Evolutionary conservation across 495 filamentous ascomycete species (phyloP).

Genomic region (Penicillium coffeae): DNA sequence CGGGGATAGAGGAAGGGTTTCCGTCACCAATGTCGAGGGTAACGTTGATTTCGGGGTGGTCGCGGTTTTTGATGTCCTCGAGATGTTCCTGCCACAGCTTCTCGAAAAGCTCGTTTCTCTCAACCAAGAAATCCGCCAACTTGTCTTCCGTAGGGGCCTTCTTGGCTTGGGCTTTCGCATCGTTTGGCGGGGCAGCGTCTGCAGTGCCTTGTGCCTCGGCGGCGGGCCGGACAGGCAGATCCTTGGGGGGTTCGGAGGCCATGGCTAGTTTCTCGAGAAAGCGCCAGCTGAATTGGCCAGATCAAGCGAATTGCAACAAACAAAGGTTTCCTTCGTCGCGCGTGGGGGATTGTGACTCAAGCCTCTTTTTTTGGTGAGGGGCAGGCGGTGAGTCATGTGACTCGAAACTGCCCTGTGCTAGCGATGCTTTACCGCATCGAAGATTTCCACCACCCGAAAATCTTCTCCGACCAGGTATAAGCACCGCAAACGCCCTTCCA

Average conservation of each 20-base stretch:
- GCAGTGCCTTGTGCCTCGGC: conserved; percentile 27
- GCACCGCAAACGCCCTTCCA: conserved; percentile 8
- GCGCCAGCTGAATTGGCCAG: conserved; percentile 16
- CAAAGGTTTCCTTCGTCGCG: not conserved
- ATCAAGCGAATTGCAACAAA: conserved; percentile 4
- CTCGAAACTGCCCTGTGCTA: conserved; percentile 40
- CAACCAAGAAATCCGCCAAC: conserved; percentile 74
- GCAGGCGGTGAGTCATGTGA: conserved; percentile 44
- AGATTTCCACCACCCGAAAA: conserved; percentile 50
- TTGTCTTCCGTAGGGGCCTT: conserved; percentile 35
- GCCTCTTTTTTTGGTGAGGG: conserved; percentile 12
- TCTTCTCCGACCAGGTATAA: conserved; percentile 37
- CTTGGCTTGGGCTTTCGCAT: conserved; percentile 26
- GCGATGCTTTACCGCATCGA: conserved; percentile 47
- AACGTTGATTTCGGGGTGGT: conserved; percentile 48
- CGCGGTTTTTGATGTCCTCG: conserved; percentile 55
- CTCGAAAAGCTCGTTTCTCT: conserved; percentile 84
- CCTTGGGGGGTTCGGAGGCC: conserved; percentile 40
- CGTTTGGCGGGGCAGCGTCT: conserved; percentile 29
- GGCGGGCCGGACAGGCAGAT: conserved; percentile 38
- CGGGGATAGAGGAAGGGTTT: conserved; percentile 38
- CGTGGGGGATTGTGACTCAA: conserved; percentile 17
- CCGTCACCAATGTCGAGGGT: conserved; percentile 48
- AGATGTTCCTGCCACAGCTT: conserved; percentile 79
- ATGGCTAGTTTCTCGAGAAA: conserved; percentile 21